Evolutionary conservation across 768 basidiomycete genomes (phyloP), one percentile per base, ranked within the genome.

Genomic region (Chalciporus sphaerocephalus): DNA sequence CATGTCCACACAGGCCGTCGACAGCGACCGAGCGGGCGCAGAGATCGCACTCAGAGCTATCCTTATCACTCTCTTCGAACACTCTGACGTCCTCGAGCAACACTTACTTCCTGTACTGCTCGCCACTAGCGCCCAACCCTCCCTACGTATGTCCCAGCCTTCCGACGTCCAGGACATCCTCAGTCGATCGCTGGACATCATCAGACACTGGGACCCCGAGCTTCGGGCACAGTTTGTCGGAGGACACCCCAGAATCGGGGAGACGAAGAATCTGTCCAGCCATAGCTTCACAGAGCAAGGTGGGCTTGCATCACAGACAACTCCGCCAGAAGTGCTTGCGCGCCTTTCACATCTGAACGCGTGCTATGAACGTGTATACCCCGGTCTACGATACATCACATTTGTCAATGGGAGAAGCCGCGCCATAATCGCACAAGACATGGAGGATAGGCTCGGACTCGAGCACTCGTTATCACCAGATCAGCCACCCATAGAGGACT

Each of bases 241-340:
- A 5, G 92, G 83, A 3, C 93, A 95, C 69, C 93, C 93, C 27
- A 79, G 91, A 48, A 95, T 95, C 37, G 93, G 93, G 30, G 90
- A 90, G 66, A 79, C 74, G 48, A 81, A 78, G 57, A 82, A 82
- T 33, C 73, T 94, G 11, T 89, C 87, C 0, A 75, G 64, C 36
- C 72, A 92, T 38, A 92, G 89, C 64, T 80, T 81, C 21, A 80
- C 75, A 39, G 93, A 96, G 66, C 93, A 95, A 64, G 83, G 80
- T 11, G 74, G 74, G 20, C 55, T 53, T 2, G 53, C 52, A 21
- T 59, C 63, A 8, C 66, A 67, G 10, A 74, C 76, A 16, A 91
- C 90, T 8, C 78, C 83, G 6, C 83, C 87, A 21, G 82, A 81
- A 47, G 83, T 93, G 28, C 71, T 95, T 17, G 76, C 69, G 6